Evolutionary conservation across 257 asterid species (phyloP).

Genomic region (Solanum bulbocastanum): DNA sequence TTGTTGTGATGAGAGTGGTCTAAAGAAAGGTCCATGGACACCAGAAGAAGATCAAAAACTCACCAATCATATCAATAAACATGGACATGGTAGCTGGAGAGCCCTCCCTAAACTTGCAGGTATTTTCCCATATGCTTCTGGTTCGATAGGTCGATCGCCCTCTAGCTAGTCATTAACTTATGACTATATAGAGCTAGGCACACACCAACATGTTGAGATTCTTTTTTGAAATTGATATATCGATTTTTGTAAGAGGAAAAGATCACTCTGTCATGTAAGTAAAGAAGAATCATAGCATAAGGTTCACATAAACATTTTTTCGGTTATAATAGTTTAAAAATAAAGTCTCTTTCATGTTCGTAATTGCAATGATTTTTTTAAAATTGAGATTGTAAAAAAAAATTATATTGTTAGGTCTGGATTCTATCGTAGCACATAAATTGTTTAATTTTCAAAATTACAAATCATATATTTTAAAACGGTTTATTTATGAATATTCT

Average conservation of each 20-base stretch:
- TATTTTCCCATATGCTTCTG: not conserved
- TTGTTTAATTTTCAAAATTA: not conserved
- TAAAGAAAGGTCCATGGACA: slow-evolving; percentile 1
- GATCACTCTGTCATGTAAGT: not conserved
- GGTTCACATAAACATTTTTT: not conserved
- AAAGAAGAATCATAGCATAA: not conserved
- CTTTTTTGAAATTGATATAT: not conserved
- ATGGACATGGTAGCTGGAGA: slow-evolving; percentile 74
- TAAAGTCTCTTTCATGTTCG: not conserved
- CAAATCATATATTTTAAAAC: not conserved
- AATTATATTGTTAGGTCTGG: not conserved
- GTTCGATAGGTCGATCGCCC: not conserved
- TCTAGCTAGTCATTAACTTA: not conserved
- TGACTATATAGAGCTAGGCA: not conserved
- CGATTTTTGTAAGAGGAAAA: not conserved
- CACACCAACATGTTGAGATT: not conserved
- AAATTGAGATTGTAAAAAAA: not conserved
- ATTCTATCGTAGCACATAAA: not conserved
- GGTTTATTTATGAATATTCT: not conserved
- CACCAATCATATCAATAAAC: slow-evolving; percentile 32
- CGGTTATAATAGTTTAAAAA: not conserved
- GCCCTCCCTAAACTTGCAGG: slow-evolving; percentile 66
- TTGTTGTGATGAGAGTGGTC: not conserved
- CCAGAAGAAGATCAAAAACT: slow-evolving; percentile 5
- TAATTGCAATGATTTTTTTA: not conserved